Evolutionary conservation across 108 stramenopile genomes (phyloP), one percentile per base, ranked within the genome.

Genomic region (Nannochloropsis salina): DNA sequence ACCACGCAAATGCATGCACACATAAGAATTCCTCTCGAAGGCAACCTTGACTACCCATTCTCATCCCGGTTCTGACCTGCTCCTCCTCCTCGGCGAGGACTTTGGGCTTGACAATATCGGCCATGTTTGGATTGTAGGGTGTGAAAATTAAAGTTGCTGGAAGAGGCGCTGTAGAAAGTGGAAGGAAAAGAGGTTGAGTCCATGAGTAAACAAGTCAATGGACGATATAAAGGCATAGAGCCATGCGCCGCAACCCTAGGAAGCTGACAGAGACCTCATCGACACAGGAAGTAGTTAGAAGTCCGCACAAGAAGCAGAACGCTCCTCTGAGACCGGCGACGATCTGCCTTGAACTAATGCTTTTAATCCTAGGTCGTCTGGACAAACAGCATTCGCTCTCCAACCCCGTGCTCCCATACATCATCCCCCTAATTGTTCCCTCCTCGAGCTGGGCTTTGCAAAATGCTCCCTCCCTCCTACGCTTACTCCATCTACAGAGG

Each of bases 261-360:
- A 15, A 74, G 61, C 61, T n/a, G n/a, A n/a, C 61, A 74, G 61
- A 74, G 61, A 74, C 61, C 61, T 74, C 61, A 74, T 74, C 61
- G 61, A 74, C 61, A 74, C 61, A 74, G 61, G 61, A 74, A 74
- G 61, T 74, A 74, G 61, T 74, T 74, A 51, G 10, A 74, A 74
- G 61, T 74, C 61, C 61, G 61, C 61, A 74, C n/a, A 15, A 74
- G 61, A n/a, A 74, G 61, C 61, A 74, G 61, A n/a, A 74, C 1
- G 61, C 61, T n/a, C 61, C 61, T 74, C 61, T 74, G 61, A n/a
- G 61, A 74, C 61, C 61, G 61, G 61, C 61, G 61, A 74, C 61
- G 61, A 74, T 74, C 15, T 74, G 61, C 61, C 61, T 6, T 74
- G 61, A 74, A 74, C 61, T 74, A 74, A 74, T 8, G 6, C n/a